Evolutionary conservation across 2,329 filamentous ascomycete genomes (phyloP), one percentile per base, ranked within the genome.

Genomic region (Fusarium acutatum): DNA sequence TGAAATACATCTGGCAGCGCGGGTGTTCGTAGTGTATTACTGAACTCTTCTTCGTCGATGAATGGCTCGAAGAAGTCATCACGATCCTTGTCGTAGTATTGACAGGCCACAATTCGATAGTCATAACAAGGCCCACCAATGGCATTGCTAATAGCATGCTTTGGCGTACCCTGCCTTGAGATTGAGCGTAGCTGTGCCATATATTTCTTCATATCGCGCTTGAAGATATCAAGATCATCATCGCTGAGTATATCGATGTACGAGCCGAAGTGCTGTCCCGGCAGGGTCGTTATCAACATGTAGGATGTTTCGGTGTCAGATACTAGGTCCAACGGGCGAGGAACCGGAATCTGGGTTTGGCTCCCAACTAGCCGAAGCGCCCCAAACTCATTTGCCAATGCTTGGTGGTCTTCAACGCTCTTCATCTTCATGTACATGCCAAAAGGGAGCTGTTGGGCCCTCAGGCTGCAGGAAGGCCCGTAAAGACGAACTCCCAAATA

Each of bases 11-110:
- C 17, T 11, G 64, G 67, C 7, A 73, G 28, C 2, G 47, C 49
- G 0, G 17, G 17, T 4, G 49, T n/a, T 9, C 26, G 41, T 1
- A 68, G 60, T 28, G 4, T 44, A 15, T 61, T 5, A n/a, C 73
- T 72, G 26, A 75, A 76, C 22, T 75, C 67, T 5, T 62, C 54
- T 43, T 70, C 67, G 9, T 43, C 15, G 4, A 3, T 38, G 15
- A 73, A 76, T 1, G 72, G 70, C 11, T 67, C 65, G 4, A 67
- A 24, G n/a, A 65, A 71, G 38, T 65, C 47, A 18, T 64, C 64
- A 1, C 46, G 28, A 0, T 49, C 24, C 32, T 56, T 32, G 35
- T 67, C 64, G 24, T 64, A 61, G 12, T 54, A 20, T 1, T 30
- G 57, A 40, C 13, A 22, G 6, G n/a, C 35, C 2, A 47, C 28